These are phyloP conservation scores for Aureobasidium mangrovei DNA, from an alignment of 2,329 filamentous ascomycete species.

Conservation along the genomic window DNA sequence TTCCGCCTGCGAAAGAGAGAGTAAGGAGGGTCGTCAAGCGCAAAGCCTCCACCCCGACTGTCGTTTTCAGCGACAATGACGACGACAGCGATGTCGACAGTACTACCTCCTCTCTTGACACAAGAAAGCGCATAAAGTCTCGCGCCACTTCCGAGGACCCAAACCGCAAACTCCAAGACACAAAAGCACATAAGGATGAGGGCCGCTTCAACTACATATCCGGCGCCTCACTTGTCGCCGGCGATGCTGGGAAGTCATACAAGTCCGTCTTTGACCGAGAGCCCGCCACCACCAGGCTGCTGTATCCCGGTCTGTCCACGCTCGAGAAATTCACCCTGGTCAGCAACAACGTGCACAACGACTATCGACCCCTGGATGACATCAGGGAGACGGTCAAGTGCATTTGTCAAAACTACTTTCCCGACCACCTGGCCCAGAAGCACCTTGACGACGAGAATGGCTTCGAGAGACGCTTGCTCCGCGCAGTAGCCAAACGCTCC, in stretches of 20 bases:
- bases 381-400: conserved; percentile 50
- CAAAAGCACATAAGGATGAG: conserved; percentile 17
- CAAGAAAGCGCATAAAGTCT: conserved; percentile 29
- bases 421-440: conserved; percentile 54
- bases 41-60: conserved; percentile 29
- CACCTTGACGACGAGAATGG: conserved; percentile 67
- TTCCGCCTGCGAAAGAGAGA: neutral
- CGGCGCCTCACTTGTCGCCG: conserved; percentile 34
- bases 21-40: conserved; percentile 25
- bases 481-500: conserved; percentile 59
- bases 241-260: conserved; percentile 38
- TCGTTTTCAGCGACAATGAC: conserved; percentile 23
- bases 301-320: conserved; percentile 70
- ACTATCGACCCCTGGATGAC: conserved; percentile 54
- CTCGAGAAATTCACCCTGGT: conserved; percentile 66
- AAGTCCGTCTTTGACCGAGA: conserved; percentile 40
- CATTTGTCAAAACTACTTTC: conserved; percentile 67
- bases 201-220: conserved; percentile 31
- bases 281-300: conserved; percentile 48
- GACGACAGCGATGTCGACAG: conserved; percentile 23
- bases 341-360: conserved; percentile 51
- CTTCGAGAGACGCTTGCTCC: conserved; percentile 66
- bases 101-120: conserved; percentile 25
- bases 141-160: conserved; percentile 27
- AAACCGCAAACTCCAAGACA: conserved; percentile 13